Base-by-base conservation (phyloP, 2,329 filamentous ascomycete species). In the Dothiorella sarmentorum region DNA sequence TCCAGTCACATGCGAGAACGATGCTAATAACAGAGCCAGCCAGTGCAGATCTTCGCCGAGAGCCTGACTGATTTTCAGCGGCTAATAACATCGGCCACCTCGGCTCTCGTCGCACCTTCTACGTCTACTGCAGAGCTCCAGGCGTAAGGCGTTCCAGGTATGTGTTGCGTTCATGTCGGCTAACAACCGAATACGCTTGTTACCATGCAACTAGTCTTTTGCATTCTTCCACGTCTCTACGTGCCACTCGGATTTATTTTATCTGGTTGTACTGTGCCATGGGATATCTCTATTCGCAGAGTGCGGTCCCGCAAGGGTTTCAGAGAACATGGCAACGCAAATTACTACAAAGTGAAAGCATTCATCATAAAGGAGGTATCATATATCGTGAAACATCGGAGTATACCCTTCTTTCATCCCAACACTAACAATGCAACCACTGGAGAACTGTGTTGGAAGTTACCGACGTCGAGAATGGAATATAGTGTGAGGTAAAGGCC, bases 21-120 rank as follows among this genome's bases (percentile, higher is more conserved):
- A 18, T 38, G 26, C 38, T 56, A 27, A 43, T 56, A 27, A 43
- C 52, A 56, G 10, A 43, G 52, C 26, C 26, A 44, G 35, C 52
- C 52, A 20, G 52, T 15, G 52, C 52, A 56, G n/a, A 56, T 43
- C 38, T 56, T 26, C 26, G 52, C 52, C 27, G 37, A 44, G 18
- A 18, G 38, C 27, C 33, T n/a, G 6, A 20, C 26, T 5, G 7
- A 42, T 11, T 55, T 24, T 24, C 51, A 55, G 35, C 51, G 26
- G 52, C 52, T 43, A 35, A 56, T 35, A 35, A 56, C 24, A 17
- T 56, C 52, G 18, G n/a, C 27, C 18, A 3, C 13, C 20, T 29
- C 24, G 37, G 38, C 15, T 26, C 24, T 35, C 18, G 52, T 33
- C 18, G 52, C 52, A n/a, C 29, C 17, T 24, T 26, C 52, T 33